Percentiles rank a stretch among this genome's conserved stretches.
Conservation (phyloP, 306 rosid species). For the Vigna mungo region DNA sequence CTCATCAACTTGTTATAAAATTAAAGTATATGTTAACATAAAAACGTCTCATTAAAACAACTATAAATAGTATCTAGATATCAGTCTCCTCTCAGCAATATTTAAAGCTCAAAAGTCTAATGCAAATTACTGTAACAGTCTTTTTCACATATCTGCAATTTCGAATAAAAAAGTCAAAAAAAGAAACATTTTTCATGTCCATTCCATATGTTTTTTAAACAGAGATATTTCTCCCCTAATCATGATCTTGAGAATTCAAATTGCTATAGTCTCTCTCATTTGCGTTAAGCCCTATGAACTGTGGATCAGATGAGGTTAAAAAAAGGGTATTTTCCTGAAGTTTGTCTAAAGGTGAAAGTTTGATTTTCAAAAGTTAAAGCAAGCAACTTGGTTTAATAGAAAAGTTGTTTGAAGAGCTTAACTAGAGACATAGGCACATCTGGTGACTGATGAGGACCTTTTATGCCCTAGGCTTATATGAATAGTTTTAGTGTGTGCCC, state of each 20-base stretch:
- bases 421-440: conserved; percentile 45
- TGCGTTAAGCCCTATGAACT: conserved; percentile 44
- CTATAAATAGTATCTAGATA: background rate
- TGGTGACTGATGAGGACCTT: conserved; percentile 24
- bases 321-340: conserved; percentile 25
- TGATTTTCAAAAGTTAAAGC: conserved; percentile 66
- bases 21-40: background rate
- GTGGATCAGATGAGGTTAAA: background rate
- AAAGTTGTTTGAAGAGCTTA: conserved; percentile 50
- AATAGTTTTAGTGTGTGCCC: conserved; percentile 14
- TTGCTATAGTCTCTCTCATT: background rate
- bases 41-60: background rate
- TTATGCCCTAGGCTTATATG: conserved; percentile 28
- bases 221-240: background rate
- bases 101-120: background rate
- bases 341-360: conserved; percentile 48
- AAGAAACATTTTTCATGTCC: too few relatives aligned
- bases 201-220: background rate
- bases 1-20: background rate
- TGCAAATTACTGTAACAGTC: too few relatives aligned
- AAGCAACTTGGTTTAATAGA: conserved; percentile 67
- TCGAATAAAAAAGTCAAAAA: too few relatives aligned
- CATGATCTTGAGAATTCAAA: conserved; percentile 47
- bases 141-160: too few relatives aligned
- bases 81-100: background rate